Evolutionary conservation across 2,329 filamentous ascomycete genomes (phyloP), one percentile per base, ranked within the genome.

Genomic region (Colletotrichum tropicicola): DNA sequence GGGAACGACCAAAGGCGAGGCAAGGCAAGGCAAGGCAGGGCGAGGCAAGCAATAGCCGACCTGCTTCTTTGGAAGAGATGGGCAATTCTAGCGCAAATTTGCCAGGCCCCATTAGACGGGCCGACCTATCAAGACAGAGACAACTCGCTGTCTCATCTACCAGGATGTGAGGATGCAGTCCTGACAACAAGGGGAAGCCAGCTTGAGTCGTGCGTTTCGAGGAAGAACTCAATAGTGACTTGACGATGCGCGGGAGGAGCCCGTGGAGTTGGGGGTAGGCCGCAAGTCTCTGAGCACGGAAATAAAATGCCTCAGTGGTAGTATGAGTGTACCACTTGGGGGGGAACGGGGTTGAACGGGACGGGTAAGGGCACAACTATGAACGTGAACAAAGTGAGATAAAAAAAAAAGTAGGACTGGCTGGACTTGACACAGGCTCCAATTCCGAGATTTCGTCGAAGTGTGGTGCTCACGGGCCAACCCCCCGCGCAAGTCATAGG

Each of bases 151-250:
- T 66, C 63, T 66, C 63, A 66, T 66, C 63, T 66, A 52, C 58
- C 58, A 63, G 59, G 63, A 66, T 66, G 63, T 30, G 59, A 55
- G 61, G 57, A 53, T 56, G 61, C 49, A 43, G 52, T 61, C 53
- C 59, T 58, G 47, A 58, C 63, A 66, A 63, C 58, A 53, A 66
- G 63, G 63, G 63, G 63, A 58, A 63, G 63, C 63, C 58, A 48
- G 59, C 63, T 55, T 57, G 63, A 66, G 63, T 66, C 58, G 58
- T 63, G 63, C 63, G 63, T 66, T 64, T 66, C 59, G 63, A 64
- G 28, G 57, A 45, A 60, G 48, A 64, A 66, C 63, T 66, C 63
- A 39, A n/a, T 9, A 66, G 63, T 64, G 58, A 66, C 63, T 64
- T 66, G 19, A 25, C 23, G 21, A 58, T 58, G 52, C 51, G 44